phyloP scores from a whole-genome alignment of 2,329 filamentous ascomycete species.

The Orbilia oligospora region DNA sequence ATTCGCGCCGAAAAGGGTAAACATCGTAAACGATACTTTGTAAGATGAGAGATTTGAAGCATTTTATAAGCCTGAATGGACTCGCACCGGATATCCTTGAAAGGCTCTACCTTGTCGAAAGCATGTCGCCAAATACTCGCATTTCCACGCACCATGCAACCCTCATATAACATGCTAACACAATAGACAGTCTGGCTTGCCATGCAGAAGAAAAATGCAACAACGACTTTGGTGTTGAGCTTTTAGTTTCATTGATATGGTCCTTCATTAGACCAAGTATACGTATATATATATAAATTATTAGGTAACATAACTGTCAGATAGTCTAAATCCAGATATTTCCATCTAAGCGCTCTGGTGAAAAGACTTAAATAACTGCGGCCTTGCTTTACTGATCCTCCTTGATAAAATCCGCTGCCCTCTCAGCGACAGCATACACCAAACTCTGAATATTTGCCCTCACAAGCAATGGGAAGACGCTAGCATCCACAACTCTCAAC shows the following conservation, averaged over 20 bases:
- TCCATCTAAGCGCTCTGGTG: not conserved
- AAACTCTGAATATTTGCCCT: slow-evolving; percentile 65
- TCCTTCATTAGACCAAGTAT: not conserved
- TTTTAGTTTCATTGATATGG: not conserved
- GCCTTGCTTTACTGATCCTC: slow-evolving; percentile 64
- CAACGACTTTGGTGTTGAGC: slow-evolving; percentile 7
- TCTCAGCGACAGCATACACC: slow-evolving; percentile 66
- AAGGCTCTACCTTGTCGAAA: not conserved
- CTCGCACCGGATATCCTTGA: not conserved
- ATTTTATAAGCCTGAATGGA: not conserved
- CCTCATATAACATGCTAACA: not conserved
- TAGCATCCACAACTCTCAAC: slow-evolving; percentile 68
- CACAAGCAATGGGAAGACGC: slow-evolving; percentile 66
- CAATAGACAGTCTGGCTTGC: too few relatives aligned
- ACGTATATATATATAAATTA: not conserved
- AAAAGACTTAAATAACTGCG: not conserved
- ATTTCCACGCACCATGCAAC: not conserved
- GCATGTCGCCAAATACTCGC: not conserved
- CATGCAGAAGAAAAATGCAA: slow-evolving; percentile 13
- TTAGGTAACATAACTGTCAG: not conserved
- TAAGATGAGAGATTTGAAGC: slow-evolving; percentile 7
- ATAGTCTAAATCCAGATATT: not conserved
- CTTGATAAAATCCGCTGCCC: slow-evolving; percentile 69
- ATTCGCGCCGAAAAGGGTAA: not conserved
- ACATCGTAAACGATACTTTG: not conserved